Conservation (phyloP, 2,329 filamentous ascomycete species). For the Curvularia sp. region DNA sequence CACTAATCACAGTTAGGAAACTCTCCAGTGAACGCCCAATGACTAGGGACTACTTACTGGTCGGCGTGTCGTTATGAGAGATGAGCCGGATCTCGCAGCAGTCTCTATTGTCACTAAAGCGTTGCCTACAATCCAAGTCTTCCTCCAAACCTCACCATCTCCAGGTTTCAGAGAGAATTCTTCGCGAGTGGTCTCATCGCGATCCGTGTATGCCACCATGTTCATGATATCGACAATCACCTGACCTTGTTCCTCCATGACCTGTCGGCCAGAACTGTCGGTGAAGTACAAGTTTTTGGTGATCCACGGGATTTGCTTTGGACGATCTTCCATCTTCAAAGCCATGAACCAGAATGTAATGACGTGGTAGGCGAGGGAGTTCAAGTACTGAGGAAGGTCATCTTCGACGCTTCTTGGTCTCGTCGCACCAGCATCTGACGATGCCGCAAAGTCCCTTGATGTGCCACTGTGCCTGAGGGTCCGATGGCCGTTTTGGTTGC, state of each 20-base stretch:
- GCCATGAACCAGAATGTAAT: conserved; percentile 97
- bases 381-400: conserved; percentile 90
- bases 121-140: conserved; percentile 75
- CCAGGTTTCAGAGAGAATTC: conserved; percentile 68
- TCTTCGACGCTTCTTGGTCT: conserved; percentile 61
- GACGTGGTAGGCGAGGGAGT: conserved; percentile 91
- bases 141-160: conserved; percentile 71
- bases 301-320: conserved; percentile 88
- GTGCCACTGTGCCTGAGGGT: conserved; percentile 54
- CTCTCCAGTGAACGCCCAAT: background rate
- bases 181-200: conserved; percentile 75
- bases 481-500: conserved; percentile 45
- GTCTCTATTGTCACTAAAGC: conserved; percentile 78
- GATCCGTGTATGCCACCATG: conserved; percentile 82
- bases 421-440: conserved; percentile 43
- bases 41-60: conserved; percentile 68
- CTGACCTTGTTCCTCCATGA: conserved; percentile 88
- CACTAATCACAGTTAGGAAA: conserved; percentile 37
- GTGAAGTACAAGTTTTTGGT: conserved; percentile 80
- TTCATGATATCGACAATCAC: conserved; percentile 97
- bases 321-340: conserved; percentile 81
- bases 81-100: conserved; percentile 69
- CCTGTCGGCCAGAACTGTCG: conserved; percentile 75
- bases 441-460: conserved; percentile 51
- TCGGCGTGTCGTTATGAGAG: conserved; percentile 73